Evolutionary conservation across 129 eudicot species (phyloP).

Genomic region (Daucus carota): DH1_v3.0 NC_030383.2:54250001-54250500

Average conservation of each 20-base stretch:
- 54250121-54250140: constrained; percentile 52
- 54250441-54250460: constrained; percentile 38
- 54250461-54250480: constrained; percentile 57
- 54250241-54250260: neutral
- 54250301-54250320: constrained; percentile 48
- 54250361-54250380: constrained; percentile 37
- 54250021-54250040: too few species aligned
- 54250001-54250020: neutral
- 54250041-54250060: neutral
- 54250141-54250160: constrained; percentile 47
- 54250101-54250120: constrained; percentile 27
- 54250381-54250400: constrained; percentile 60
- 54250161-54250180: constrained; percentile 47
- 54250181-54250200: constrained; percentile 57
- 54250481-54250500: constrained; percentile 46
- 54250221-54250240: neutral
- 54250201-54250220: constrained; percentile 7
- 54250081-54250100: neutral
- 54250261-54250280: neutral
- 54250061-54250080: neutral
- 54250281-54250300: neutral
- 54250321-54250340: constrained; percentile 38
- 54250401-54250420: constrained; percentile 42
- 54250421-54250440: constrained; percentile 35
- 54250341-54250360: constrained; percentile 46